Evolutionary conservation across 2,329 filamentous ascomycete genomes (phyloP), one percentile per base, ranked within the genome.

Genomic region (Cercospora beticola): DNA sequence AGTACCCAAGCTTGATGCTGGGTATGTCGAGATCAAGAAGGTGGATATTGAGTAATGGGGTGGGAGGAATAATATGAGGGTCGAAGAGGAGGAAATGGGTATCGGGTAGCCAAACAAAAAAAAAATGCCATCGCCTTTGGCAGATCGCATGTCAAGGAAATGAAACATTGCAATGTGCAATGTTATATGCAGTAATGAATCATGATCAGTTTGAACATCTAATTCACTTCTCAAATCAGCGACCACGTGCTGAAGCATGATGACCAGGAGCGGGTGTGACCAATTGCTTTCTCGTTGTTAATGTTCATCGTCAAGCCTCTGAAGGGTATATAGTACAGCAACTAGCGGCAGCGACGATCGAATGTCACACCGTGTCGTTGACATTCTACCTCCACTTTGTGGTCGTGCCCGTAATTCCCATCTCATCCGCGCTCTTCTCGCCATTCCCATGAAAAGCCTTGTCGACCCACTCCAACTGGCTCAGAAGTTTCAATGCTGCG

Each of bases 1-100:
- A n/a, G 87, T 96, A 1, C 91, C 91, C 7, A 94, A 93, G 83
- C 75, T 87, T 7, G 88, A 90, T 76, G 87, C 84, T 79, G 88
- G 88, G 72, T 90, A 88, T 73, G 83, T 85, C 8, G 82, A 84
- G 74, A 80, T 86, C 26, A 83, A 81, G 75, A 85, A 84, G 78
- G 82, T 86, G 18, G 83, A 85, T 74, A 80, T 85, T 56, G 81
- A 84, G 76, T 84, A 83, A 31, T 28, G 21, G 43, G 14, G n/a
- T 30, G 9, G 14, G 36, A 10, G 23, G 59, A 58, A 2, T 30
- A 10, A 18, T 14, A 14, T 14, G 46, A 52, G 18, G 21, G 26
- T 31, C 26, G 26, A 58, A 58, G 54, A 58, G 23, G 54, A 57
- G 54, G 54, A 28, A 30, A 4, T 5, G 2, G 10, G 26, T 12